Evolutionary conservation across 305 asterid species (phyloP).

Genomic region (Lippia alba): DNA sequence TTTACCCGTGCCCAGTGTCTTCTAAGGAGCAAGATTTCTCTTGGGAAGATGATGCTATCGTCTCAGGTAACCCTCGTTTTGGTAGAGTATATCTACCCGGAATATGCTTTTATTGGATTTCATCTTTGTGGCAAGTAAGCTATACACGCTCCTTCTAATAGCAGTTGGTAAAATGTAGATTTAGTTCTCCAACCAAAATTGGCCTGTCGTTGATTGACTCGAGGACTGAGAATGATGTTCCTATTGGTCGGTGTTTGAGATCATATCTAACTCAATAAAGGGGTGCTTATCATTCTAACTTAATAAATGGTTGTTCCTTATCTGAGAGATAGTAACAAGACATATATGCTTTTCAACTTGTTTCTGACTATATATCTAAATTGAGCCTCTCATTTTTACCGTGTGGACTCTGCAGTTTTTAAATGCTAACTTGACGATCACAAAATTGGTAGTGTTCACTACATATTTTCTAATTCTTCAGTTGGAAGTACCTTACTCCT

Average conservation of each 20-base stretch:
- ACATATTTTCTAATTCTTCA: slow-evolving; percentile 16
- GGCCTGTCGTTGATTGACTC: slow-evolving; percentile 24
- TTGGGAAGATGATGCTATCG: slow-evolving; percentile 82
- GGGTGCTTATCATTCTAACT: slow-evolving; percentile 26
- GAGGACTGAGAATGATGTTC: slow-evolving; percentile 23
- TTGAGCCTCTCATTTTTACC: slow-evolving; percentile 14
- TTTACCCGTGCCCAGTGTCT: slow-evolving; percentile 98
- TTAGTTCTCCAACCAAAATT: slow-evolving; percentile 27
- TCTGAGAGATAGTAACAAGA: slow-evolving; percentile 11
- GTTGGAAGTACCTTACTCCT: slow-evolving; percentile 24
- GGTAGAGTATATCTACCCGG: slow-evolving; percentile 11
- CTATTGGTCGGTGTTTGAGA: slow-evolving; percentile 24
- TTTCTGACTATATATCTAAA: slow-evolving; percentile 27
- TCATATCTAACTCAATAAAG: slow-evolving; percentile 23
- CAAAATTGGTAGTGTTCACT: slow-evolving; percentile 11
- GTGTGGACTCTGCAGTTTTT: slow-evolving; percentile 13
- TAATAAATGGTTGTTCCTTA: slow-evolving; percentile 8
- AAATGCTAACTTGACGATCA: slow-evolving; percentile 8
- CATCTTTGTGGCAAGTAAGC: slow-evolving; percentile 30
- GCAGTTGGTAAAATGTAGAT: slow-evolving; percentile 9
- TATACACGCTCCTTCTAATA: slow-evolving; percentile 9
- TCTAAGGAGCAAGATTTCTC: slow-evolving; percentile 86
- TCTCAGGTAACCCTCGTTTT: slow-evolving; percentile 70
- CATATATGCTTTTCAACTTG: slow-evolving; percentile 14
- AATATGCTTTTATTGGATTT: slow-evolving; percentile 21